Percentiles rank a stretch among this genome's conserved stretches.
phyloP scores from a whole-genome alignment of 1,139 yeast species.

The Candida labiduridarum region DNA sequence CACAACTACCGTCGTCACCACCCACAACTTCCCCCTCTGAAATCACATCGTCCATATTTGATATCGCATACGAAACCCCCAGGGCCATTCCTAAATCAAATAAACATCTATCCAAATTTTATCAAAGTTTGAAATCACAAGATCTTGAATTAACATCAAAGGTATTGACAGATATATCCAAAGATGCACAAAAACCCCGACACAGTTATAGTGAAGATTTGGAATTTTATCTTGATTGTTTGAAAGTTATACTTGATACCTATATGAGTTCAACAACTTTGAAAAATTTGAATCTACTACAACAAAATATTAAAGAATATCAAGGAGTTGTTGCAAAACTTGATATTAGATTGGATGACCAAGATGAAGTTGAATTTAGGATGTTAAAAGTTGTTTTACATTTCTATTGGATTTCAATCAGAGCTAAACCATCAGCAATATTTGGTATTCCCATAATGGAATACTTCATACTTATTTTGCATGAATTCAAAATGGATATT shows the following conservation, averaged over 20 bases:
- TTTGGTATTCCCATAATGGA: constrained; percentile 10
- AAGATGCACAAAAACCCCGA: not conserved
- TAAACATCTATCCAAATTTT: constrained; percentile 2
- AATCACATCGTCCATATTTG: constrained; percentile 8
- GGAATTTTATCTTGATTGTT: constrained; percentile 10
- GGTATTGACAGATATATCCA: constrained; percentile 6
- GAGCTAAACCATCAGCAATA: not conserved
- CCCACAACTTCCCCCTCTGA: not conserved
- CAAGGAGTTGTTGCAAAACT: not conserved
- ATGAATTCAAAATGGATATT: constrained; percentile 6
- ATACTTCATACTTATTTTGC: constrained; percentile 8
- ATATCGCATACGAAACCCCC: not conserved
- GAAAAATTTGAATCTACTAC: constrained; percentile 5
- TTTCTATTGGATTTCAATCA: constrained; percentile 7
- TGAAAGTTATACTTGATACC: constrained; percentile 8
- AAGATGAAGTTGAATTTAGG: not conserved
- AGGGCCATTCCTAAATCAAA: not conserved
- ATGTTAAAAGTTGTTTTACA: constrained; percentile 11
- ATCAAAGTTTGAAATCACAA: constrained; percentile 3
- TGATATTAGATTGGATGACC: not conserved
- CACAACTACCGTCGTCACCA: not conserved
- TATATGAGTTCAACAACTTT: constrained; percentile 4
- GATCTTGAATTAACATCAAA: constrained; percentile 5
- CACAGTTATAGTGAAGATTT: not conserved
- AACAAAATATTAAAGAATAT: constrained; percentile 8